Conservation (phyloP, 208 protist genomes). For the Endotrypanum monterogeii region DNA sequence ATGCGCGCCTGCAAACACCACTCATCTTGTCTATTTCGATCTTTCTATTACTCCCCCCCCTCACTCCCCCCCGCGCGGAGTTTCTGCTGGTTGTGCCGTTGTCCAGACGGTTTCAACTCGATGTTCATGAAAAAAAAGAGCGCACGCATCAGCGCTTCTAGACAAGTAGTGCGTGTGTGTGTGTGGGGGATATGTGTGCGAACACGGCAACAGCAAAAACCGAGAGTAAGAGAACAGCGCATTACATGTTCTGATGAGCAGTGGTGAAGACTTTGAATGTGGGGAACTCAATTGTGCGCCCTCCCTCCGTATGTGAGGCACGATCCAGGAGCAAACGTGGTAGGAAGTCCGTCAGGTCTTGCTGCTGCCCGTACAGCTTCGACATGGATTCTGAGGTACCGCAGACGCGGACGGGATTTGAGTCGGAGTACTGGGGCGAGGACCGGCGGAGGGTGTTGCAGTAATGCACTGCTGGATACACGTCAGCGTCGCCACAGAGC, state of each 20-base stretch:
- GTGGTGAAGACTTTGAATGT: conserved; percentile 42
- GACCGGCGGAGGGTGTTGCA: conserved; percentile 70
- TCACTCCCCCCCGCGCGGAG: neutral
- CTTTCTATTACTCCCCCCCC: too few relatives aligned
- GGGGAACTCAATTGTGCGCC: conserved; percentile 53
- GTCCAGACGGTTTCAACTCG: neutral
- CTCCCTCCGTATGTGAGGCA: conserved; percentile 62
- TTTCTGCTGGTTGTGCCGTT: neutral
- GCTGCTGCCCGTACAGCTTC: conserved; percentile 76
- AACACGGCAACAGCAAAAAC: conserved; percentile 8
- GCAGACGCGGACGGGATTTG: conserved; percentile 77
- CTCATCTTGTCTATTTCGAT: too few relatives aligned
- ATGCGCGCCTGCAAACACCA: too few relatives aligned
- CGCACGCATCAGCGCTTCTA: neutral
- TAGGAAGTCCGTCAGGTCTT: conserved; percentile 87
- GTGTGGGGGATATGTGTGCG: neutral
- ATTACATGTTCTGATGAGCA: neutral
- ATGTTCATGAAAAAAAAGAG: neutral
- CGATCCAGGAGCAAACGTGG: conserved; percentile 75
- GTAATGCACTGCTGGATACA: conserved; percentile 79
- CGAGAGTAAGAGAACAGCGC: neutral
- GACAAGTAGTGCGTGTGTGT: neutral
- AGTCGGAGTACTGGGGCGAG: conserved; percentile 27
- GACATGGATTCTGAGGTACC: conserved; percentile 74
- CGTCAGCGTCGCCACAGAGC: conserved; percentile 79